These are phyloP conservation scores for Aphanomyces invadans DNA, from an alignment of 352 stramenopile species.

Conservation along the genomic window DNA sequence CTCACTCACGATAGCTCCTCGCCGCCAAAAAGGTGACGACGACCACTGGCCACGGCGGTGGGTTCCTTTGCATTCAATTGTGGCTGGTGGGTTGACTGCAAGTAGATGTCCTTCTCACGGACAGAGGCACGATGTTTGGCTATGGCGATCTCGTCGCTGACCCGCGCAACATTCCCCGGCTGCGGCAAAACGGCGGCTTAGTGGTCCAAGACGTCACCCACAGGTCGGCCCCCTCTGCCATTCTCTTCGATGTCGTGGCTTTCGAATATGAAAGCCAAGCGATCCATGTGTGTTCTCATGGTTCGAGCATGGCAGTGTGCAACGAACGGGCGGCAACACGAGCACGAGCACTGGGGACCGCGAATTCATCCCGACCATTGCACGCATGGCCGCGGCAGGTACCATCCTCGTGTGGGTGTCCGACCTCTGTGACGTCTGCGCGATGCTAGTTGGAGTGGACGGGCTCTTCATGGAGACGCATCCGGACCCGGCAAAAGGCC, in stretches of 20 bases:
- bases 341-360: slow-evolving; percentile 60
- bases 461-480: slow-evolving; percentile 88
- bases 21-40: slow-evolving; percentile 60
- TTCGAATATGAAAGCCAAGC: too few species aligned
- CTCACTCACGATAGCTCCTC: slow-evolving; percentile 37
- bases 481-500: slow-evolving; percentile 46
- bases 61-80: not conserved
- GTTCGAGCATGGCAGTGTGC: slow-evolving; percentile 36
- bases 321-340: slow-evolving; percentile 46
- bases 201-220: slow-evolving; percentile 86
- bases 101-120: slow-evolving; percentile 71
- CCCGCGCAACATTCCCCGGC: slow-evolving; percentile 65
- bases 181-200: slow-evolving; percentile 47
- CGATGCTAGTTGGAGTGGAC: slow-evolving; percentile 60
- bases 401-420: not conserved
- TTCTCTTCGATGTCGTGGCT: too few species aligned
- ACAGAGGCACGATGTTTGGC: slow-evolving; percentile 82
- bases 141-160: slow-evolving; percentile 85
- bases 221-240: slow-evolving; percentile 31
- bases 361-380: slow-evolving; percentile 82
- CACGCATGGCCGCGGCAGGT: slow-evolving; percentile 62
- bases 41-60: slow-evolving; percentile 48
- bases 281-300: not conserved
- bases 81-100: not conserved
- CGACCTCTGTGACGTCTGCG: not conserved